These are phyloP conservation scores for Mortierella alpina DNA, from an alignment of 192 early-diverging fungal genomes.

Conservation along the genomic window DNA sequence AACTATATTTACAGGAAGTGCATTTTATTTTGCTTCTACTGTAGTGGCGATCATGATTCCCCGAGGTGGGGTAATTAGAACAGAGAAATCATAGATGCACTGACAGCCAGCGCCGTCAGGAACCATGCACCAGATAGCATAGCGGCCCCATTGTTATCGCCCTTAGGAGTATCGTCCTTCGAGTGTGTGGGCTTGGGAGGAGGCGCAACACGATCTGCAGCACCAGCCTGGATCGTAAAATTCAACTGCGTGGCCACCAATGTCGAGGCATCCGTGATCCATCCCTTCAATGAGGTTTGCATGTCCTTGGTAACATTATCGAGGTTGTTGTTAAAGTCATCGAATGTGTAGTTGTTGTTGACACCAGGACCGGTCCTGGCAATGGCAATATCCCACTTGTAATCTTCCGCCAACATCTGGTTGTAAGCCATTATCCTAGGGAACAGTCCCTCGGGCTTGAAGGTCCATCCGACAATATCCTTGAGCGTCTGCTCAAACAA, in stretches of 20 bases:
- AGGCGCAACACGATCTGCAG: conserved; percentile 12
- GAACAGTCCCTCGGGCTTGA: conserved; percentile 26
- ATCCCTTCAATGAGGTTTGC: conserved; percentile 10
- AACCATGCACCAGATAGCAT: neutral
- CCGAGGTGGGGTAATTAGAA: too few species aligned
- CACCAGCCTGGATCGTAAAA: conserved; percentile 9
- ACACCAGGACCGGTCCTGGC: conserved; percentile 19
- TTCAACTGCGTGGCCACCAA: conserved; percentile 13
- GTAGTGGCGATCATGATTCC: too few species aligned
- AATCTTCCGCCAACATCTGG: conserved; percentile 47
- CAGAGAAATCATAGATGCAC: too few species aligned
- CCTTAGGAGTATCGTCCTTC: neutral
- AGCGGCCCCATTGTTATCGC: neutral
- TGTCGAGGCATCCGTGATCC: conserved; percentile 21
- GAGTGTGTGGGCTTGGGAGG: conserved; percentile 32
- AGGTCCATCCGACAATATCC: conserved; percentile 34
- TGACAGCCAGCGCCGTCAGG: neutral
- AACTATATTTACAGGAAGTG: too few species aligned
- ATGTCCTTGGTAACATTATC: conserved; percentile 27
- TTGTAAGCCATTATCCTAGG: conserved; percentile 37
- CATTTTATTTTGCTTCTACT: too few species aligned
- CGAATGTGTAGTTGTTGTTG: conserved; percentile 14
- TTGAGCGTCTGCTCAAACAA: conserved; percentile 36
- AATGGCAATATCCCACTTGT: conserved; percentile 45
- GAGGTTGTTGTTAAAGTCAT: conserved; percentile 30